Conservation (phyloP, 2,329 filamentous ascomycete species). For the Clarireedia homoeocarpa region DNA sequence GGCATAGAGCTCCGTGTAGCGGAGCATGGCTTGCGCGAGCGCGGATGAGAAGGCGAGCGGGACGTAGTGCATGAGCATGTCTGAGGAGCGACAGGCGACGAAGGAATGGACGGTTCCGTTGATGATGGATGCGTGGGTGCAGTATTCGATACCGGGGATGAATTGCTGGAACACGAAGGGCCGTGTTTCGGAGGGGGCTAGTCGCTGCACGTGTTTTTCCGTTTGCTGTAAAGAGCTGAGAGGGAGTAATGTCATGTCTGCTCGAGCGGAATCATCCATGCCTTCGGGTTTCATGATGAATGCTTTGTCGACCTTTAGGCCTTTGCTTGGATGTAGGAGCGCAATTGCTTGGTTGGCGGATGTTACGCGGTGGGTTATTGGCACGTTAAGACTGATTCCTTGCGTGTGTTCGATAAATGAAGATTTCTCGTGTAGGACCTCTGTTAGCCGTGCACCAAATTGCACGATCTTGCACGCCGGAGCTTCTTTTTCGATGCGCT, state of each 20-base stretch:
- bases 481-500: constrained; percentile 50
- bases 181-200: constrained; percentile 31
- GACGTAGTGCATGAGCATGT: constrained; percentile 50
- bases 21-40: constrained; percentile 52
- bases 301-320: constrained; percentile 4
- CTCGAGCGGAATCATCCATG: constrained; percentile 41
- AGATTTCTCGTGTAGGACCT: constrained; percentile 50
- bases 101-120: constrained; percentile 57
- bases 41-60: constrained; percentile 46
- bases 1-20: constrained; percentile 55
- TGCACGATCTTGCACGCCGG: constrained; percentile 52
- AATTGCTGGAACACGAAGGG: constrained; percentile 66
- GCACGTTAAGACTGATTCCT: constrained; percentile 45
- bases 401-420: constrained; percentile 53
- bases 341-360: constrained; percentile 44
- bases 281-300: constrained; percentile 6
- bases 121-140: constrained; percentile 64
- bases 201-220: constrained; percentile 41
- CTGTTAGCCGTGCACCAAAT: constrained; percentile 48
- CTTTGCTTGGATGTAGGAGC: constrained; percentile 37
- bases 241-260: constrained; percentile 59
- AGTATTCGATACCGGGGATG: constrained; percentile 56
- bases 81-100: constrained; percentile 55
- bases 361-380: constrained; percentile 45
- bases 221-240: constrained; percentile 45